Evolutionary conservation across 805 yeast species (phyloP).

Genomic region (Wickerhamomyces chaumierensis): DNA sequence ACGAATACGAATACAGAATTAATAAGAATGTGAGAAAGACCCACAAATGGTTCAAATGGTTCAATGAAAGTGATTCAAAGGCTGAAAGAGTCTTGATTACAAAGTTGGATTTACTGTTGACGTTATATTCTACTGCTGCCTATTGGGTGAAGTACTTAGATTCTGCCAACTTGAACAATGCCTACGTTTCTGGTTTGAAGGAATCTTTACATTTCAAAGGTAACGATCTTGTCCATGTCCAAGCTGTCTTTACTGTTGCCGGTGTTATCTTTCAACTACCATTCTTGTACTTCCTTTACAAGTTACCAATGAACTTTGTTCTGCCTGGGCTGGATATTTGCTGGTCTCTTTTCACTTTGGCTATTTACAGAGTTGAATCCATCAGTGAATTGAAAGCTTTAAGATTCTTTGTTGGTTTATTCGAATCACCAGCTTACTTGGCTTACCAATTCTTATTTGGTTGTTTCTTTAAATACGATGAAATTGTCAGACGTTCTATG

Average conservation of each 20-base stretch:
- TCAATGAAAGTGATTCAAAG: slow-evolving; percentile 14
- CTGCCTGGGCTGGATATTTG: slow-evolving; percentile 3
- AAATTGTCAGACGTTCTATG: slow-evolving; percentile 52
- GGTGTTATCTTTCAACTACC: slow-evolving; percentile 52
- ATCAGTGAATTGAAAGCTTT: slow-evolving; percentile 46
- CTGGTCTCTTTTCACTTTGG: slow-evolving; percentile 62
- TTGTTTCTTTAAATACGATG: slow-evolving; percentile 43
- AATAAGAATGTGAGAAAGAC: background rate
- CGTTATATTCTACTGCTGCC: slow-evolving; percentile 17
- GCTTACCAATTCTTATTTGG: slow-evolving; percentile 51
- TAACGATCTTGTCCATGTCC: slow-evolving; percentile 50
- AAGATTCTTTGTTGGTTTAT: slow-evolving; percentile 56
- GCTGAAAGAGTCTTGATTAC: slow-evolving; percentile 32
- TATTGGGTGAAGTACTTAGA: slow-evolving; percentile 40
- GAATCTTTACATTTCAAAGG: slow-evolving; percentile 45
- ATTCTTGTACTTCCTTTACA: slow-evolving; percentile 42
- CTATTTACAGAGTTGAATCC: slow-evolving; percentile 36
- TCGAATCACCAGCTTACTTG: slow-evolving; percentile 61
- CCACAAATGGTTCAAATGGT: slow-evolving; percentile 12
- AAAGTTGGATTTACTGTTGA: slow-evolving; percentile 45
- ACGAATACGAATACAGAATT: slow-evolving; percentile 35
- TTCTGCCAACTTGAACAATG: slow-evolving; percentile 47
- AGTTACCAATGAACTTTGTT: slow-evolving; percentile 37
- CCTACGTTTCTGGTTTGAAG: slow-evolving; percentile 55
- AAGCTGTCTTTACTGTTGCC: slow-evolving; percentile 49